Evolutionary conservation across 768 basidiomycete genomes (phyloP), one percentile per base, ranked within the genome.

Genomic region (Mrakia frigida): DNA sequence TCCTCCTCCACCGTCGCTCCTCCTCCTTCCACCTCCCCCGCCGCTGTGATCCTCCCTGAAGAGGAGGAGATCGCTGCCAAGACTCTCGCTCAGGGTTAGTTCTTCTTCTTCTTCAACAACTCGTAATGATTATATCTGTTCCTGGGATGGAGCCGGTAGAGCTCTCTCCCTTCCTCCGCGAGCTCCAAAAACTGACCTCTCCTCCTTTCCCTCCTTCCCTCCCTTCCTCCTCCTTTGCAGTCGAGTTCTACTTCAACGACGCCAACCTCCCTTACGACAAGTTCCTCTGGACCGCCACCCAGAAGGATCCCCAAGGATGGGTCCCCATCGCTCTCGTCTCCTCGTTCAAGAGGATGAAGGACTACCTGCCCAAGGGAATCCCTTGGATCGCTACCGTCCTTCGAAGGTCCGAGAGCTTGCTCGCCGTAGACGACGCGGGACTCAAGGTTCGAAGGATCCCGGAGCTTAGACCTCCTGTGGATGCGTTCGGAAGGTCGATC

Each of bases 231-330:
- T 59, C 60, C 46, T 39, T 46, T 68, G 16, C 77, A 97, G 95
- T 96, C 81, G 92, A 94, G 82, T 98, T 97, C 84, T 97, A 98
- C 86, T 94, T 98, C 84, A 92, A 92, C 71, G 94, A 96, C 84
- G 88, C 93, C n/a, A 97, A 98, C 84, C 88, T 98, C 73, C 95
- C 95, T 1, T 79, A 80, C 73, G 83, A 82, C 81, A 94, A 93
- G 85, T 97, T 94, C 86, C 93, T 97, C 92, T 98, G 94, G 93
- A 89, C 91, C 4, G 85, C 95, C 67, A 89, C 96, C 82, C 70
- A 75, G 50, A 46, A 72, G 6, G 50, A 71, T 0, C 77, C 77
- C 10, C 76, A 78, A 61, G 81, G 97, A 81, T 98, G 94, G 94
- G 88, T 98, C 7, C 90, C 94, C 1, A 87, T 98, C 82, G 85